These are phyloP conservation scores for Penicillium fuscoglaucum DNA, from an alignment of 2,329 filamentous ascomycete genomes.

Conservation along the genomic window DNA sequence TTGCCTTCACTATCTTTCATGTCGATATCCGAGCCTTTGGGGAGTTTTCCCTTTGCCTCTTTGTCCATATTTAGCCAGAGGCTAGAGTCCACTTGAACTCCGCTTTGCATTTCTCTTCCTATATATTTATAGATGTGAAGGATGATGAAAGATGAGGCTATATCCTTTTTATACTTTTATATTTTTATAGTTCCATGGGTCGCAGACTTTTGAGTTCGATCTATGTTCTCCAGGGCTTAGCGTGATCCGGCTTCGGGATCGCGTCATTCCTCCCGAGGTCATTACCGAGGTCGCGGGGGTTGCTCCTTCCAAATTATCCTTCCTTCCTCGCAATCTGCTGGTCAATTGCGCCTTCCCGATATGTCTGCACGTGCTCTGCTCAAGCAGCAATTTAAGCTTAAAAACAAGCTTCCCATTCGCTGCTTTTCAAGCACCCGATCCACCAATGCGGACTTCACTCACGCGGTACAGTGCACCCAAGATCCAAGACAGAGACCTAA, in stretches of 20 bases:
- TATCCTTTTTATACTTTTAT: neutral
- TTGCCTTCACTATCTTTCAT: neutral
- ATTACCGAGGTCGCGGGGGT: neutral
- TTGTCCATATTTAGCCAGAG: neutral
- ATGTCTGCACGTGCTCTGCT: conserved; percentile 17
- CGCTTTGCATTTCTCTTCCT: too few species aligned
- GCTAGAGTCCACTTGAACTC: neutral
- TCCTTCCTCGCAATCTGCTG: conserved; percentile 8
- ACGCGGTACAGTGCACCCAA: conserved; percentile 48
- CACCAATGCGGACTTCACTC: conserved; percentile 60
- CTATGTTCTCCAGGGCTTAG: neutral
- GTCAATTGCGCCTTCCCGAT: conserved; percentile 8
- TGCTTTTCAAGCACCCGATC: conserved; percentile 46
- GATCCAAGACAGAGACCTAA: neutral
- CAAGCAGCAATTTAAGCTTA: conserved; percentile 2
- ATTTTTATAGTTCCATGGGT: neutral
- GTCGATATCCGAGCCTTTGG: neutral
- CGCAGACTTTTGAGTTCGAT: neutral
- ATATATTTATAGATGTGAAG: neutral
- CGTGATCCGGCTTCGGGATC: neutral
- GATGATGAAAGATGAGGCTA: neutral
- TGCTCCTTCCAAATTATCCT: neutral
- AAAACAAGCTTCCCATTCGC: conserved; percentile 17
- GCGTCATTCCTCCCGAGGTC: neutral
- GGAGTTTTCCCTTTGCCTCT: neutral